Evolutionary conservation across 148 eudicot genomes (phyloP).

Genomic region (Fallopia convolvulus): DNA sequence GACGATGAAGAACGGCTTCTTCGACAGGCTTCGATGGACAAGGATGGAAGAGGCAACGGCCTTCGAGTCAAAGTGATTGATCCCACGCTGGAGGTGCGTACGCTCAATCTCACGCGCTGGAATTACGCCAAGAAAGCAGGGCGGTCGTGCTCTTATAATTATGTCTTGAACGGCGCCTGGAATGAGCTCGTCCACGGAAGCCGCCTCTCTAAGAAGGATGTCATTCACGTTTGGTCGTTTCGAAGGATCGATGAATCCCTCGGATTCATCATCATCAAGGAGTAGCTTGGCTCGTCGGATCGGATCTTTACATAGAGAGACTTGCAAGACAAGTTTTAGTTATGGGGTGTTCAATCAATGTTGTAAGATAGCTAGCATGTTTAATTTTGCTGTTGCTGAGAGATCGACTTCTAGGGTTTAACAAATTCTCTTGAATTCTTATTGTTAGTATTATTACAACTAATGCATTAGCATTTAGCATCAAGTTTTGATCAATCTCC

Average conservation of each 20-base stretch:
- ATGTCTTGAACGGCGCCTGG: not conserved
- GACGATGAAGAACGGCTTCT: not conserved
- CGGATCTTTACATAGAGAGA: too few relatives aligned
- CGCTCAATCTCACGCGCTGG: not conserved
- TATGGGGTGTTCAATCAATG: too few relatives aligned
- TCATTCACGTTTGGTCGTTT: not conserved
- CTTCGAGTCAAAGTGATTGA: not conserved
- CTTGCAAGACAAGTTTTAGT: too few relatives aligned
- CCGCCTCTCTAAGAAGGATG: not conserved
- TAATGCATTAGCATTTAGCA: too few relatives aligned
- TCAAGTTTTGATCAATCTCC: too few relatives aligned
- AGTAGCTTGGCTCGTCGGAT: too few relatives aligned
- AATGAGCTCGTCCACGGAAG: not conserved
- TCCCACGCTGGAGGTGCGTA: not conserved
- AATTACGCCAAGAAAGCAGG: not conserved
- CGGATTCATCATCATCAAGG: not conserved
- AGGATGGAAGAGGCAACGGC: not conserved
- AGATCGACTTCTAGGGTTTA: too few relatives aligned
- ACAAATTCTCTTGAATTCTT: too few relatives aligned
- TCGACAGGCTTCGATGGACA: not conserved
- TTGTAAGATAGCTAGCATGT: too few relatives aligned
- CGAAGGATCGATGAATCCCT: not conserved
- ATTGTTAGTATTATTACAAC: too few relatives aligned
- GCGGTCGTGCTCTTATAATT: not conserved
- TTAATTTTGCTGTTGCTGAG: too few relatives aligned